Evolutionary conservation across 768 basidiomycete genomes (phyloP).

Genomic region (Podaxis sp.): DNA sequence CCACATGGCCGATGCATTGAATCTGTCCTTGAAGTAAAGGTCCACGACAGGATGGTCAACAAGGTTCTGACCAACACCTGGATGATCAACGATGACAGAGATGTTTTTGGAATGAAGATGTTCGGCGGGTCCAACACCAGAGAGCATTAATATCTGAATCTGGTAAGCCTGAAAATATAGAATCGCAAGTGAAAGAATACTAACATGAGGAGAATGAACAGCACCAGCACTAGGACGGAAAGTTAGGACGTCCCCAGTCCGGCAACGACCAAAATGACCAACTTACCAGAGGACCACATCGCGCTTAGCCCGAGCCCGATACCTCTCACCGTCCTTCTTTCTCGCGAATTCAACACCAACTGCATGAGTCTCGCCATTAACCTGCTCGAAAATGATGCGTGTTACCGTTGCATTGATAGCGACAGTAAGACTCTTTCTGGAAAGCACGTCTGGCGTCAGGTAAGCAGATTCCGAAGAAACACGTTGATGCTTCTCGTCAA

Average conservation of each 20-base stretch:
- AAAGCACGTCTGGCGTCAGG: constrained; percentile 53
- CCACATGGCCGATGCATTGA: constrained; percentile 36
- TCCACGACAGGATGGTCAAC: constrained; percentile 62
- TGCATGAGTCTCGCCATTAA: constrained; percentile 34
- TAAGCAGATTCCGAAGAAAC: constrained; percentile 62
- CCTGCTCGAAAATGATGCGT: constrained; percentile 41
- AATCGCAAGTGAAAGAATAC: not conserved
- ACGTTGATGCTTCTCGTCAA: constrained; percentile 43
- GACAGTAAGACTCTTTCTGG: constrained; percentile 57
- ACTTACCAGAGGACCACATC: constrained; percentile 57
- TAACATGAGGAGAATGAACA: constrained; percentile 51
- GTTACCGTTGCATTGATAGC: constrained; percentile 49
- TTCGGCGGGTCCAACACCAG: constrained; percentile 68
- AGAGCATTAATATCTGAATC: constrained; percentile 59
- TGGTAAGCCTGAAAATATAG: not conserved
- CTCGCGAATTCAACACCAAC: constrained; percentile 54
- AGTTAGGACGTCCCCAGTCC: not conserved
- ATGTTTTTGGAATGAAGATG: constrained; percentile 52
- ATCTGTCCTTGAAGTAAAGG: constrained; percentile 48
- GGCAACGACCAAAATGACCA: not conserved
- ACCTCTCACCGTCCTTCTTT: constrained; percentile 28
- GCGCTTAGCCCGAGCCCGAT: constrained; percentile 37
- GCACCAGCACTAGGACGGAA: constrained; percentile 46
- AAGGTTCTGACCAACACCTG: constrained; percentile 74
- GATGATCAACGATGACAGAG: constrained; percentile 54